These are phyloP conservation scores for Aspergillus ochraceoroseus DNA, from an alignment of 2,329 filamentous ascomycete genomes.

Conservation along the genomic window DNA sequence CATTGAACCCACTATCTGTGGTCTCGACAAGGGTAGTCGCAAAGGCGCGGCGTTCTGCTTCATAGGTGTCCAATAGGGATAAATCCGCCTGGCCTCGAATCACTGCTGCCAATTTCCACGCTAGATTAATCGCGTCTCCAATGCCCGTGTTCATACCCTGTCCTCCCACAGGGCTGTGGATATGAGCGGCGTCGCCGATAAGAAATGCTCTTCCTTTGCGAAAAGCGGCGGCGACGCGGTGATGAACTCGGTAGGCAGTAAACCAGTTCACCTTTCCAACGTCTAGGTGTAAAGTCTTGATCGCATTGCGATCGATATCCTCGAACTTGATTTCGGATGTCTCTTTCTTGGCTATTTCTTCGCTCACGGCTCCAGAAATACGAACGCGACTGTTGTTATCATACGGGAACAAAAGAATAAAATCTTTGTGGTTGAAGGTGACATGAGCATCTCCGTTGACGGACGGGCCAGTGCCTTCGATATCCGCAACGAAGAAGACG, in stretches of 20 bases:
- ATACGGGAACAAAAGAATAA: constrained; percentile 36
- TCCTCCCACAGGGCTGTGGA: constrained; percentile 53
- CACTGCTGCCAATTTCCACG: constrained; percentile 52
- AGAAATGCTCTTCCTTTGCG: constrained; percentile 50
- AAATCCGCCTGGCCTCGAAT: constrained; percentile 38
- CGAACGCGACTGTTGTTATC: constrained; percentile 23
- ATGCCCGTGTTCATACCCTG: constrained; percentile 58
- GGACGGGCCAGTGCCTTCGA: constrained; percentile 30
- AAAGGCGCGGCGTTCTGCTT: constrained; percentile 47
- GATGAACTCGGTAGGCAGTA: constrained; percentile 46
- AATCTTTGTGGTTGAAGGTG: constrained; percentile 33
- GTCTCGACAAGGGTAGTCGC: constrained; percentile 42
- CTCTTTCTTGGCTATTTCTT: constrained; percentile 17
- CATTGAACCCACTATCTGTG: constrained; percentile 43
- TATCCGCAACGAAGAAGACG: constrained; percentile 46
- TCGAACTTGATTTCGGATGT: constrained; percentile 29
- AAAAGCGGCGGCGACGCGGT: constrained; percentile 42
- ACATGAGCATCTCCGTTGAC: constrained; percentile 33
- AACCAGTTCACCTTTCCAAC: constrained; percentile 39
- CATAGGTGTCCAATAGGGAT: constrained; percentile 47
- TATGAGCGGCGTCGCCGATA: constrained; percentile 55
- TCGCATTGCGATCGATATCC: constrained; percentile 26
- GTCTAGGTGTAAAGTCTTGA: constrained; percentile 21
- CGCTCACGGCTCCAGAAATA: constrained; percentile 26
- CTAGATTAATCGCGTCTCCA: constrained; percentile 52